These are phyloP conservation scores for Berberis vulgaris DNA, from an alignment of 164 flowering plant genomes.

Conservation along the genomic window DNA sequence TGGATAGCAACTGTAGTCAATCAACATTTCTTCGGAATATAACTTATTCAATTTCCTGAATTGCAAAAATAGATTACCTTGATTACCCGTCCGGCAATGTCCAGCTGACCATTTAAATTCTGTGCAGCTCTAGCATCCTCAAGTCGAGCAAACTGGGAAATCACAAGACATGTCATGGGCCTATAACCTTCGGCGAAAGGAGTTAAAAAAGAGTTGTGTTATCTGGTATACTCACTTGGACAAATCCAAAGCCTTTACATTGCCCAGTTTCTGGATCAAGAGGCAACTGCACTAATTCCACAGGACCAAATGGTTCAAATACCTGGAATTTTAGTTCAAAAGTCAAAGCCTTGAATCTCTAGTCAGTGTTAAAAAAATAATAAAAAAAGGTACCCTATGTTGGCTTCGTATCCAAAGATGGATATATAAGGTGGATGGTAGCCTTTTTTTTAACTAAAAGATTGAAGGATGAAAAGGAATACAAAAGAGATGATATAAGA, in stretches of 20 bases:
- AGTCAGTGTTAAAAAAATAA: not conserved
- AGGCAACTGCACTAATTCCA: constrained; percentile 92
- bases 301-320: constrained; percentile 87
- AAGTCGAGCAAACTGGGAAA: constrained; percentile 74
- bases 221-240: constrained; percentile 46
- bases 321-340: constrained; percentile 33
- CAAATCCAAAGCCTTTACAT: constrained; percentile 92
- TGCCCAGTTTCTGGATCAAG: constrained; percentile 64
- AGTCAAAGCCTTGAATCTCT: not conserved
- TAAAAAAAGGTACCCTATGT: too few species aligned
- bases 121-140: constrained; percentile 94
- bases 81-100: constrained; percentile 72
- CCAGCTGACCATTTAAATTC: constrained; percentile 76
- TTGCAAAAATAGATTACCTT: constrained; percentile 39
- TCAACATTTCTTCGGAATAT: too few species aligned
- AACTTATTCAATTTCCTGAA: not conserved
- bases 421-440: too few species aligned
- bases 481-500: too few species aligned
- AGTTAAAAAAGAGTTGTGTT: not conserved
- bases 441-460: too few species aligned
- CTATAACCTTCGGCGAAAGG: not conserved
- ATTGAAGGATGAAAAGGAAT: too few species aligned
- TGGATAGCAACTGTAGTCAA: too few species aligned
- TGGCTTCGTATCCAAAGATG: too few species aligned
- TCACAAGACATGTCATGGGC: constrained; percentile 7